Base-by-base conservation (phyloP, 1,284 basidiomycete genomes). In the Papiliotrema fonsecae region DNA sequence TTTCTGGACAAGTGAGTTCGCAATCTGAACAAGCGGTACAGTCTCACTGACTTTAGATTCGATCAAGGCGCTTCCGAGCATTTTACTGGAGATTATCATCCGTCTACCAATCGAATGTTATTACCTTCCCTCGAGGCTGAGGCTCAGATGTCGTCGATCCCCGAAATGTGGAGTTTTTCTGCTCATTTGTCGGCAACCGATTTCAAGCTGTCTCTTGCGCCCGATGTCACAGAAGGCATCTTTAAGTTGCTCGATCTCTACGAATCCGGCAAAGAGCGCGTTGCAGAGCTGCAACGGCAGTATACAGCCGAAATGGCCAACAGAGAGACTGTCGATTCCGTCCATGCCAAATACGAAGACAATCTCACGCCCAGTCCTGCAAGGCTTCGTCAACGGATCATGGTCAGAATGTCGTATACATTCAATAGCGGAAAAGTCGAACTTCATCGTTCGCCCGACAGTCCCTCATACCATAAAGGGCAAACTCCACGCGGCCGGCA, bases 241-340 rank as follows among this genome's bases (percentile, higher is more conserved):
- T 88, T 86, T 67, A 83, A 86, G 24, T 74, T 94, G 14, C 78
- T 89, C 32, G 87, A 91, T 56, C 87, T 94, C 25, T 94, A 92
- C 72, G 81, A 81, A 42, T 81, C 82, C 63, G 90, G 91, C 18
- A 86, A 85, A 70, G 83, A 85, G 50, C 80, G 87, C 4, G 79
- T 94, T 41, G 81, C 82, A 30, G 79, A 79, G 22, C 73, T 92
- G 4, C 69, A 79, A 16, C 75, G 76, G 27, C 54, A 76, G 65
- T 52, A 74, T 75, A 41, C 56, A 18, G 39, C 61, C 9, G 70
- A 73, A 22, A 52, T 62, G 52, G 54, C 52, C 9, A 63, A 57
- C 31, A 41, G 50, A 11, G 48, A 54, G 25, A 38, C 52, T 22
- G 28, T 26, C 22, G 56, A 64, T 18, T 50, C 63, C 1, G 45